Evolutionary conservation across 805 yeast species (phyloP), one percentile per base, ranked within the genome.

Genomic region (Barnettozyma vustinii): DNA sequence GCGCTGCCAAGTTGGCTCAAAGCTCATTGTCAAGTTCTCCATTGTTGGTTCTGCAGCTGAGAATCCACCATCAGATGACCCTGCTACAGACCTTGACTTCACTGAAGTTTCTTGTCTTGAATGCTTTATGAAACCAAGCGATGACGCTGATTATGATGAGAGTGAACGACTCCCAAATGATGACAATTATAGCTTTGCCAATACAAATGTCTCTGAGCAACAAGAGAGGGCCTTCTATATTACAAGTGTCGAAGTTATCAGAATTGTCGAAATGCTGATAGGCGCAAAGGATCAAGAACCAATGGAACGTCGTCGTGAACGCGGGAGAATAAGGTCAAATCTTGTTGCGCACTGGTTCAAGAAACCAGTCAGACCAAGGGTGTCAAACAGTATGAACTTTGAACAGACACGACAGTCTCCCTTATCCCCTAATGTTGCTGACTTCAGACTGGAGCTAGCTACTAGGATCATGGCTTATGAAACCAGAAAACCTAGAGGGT

Each of bases 331-430:
- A 40, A 69, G 87, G 63, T 77, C 83, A 42, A 81, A 82, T 56
- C 67, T 82, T 64, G 83, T 81, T 48, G 84, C 84, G 5, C 81
- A 79, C 59, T 82, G 87, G 87, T 74, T 79, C 23, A 77, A 76
- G 61, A 78, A 71, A 55, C 82, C 85, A 19, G 74, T 80, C 44
- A 70, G 77, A 40, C 74, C 83, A 5, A 58, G 61, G 52, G 36
- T 53, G 52, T 40, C 59, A 15, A 50, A 41, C 12, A 53, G 20
- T 9, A 42, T 3, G 43, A 51, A 45, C 16, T 15, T 13, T 30
- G 33, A 30, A 4, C 33, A 13, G 8, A 30, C 33, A n/a, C 33
- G 33, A n/a, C 33, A 30, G 4, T 13, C 33, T 13, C 20, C 49
- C 10, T 51, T 56, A 1, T 57, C 58, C 63, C 63, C 47, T 33